phyloP scores from a whole-genome alignment of 805 yeast genomes.

The Barnettozyma siamensis region DNA sequence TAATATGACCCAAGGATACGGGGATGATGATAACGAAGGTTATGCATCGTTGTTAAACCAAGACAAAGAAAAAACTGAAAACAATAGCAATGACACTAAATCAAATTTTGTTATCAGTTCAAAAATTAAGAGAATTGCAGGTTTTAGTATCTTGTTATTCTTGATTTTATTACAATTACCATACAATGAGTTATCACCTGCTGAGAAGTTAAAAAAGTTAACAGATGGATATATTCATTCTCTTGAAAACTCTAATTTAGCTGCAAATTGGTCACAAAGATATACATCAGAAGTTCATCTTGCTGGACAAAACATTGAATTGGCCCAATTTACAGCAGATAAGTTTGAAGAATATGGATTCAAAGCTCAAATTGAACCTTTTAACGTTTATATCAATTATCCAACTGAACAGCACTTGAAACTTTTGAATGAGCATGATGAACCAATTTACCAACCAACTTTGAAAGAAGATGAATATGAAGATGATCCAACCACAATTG shows the following conservation, averaged over 20 bases:
- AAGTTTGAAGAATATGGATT: conserved; percentile 60
- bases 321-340: conserved; percentile 53
- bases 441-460: conserved; percentile 44
- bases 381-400: conserved; percentile 57
- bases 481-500: conserved; percentile 41
- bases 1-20: neutral
- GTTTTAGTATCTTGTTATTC: neutral
- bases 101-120: neutral
- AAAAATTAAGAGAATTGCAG: neutral
- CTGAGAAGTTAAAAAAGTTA: conserved; percentile 4
- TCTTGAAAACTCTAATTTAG: conserved; percentile 27
- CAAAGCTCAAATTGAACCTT: conserved; percentile 45
- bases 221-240: conserved; percentile 22
- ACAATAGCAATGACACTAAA: neutral
- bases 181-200: neutral
- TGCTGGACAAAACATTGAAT: conserved; percentile 46
- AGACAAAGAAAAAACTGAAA: neutral
- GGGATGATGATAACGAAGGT: neutral
- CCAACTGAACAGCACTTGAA: conserved; percentile 52
- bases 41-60: neutral
- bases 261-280: conserved; percentile 47
- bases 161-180: neutral
- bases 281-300: conserved; percentile 52
- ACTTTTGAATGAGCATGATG: conserved; percentile 27
- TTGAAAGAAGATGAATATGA: conserved; percentile 46